These are phyloP conservation scores for Metschnikowia kunwiensis DNA, from an alignment of 805 yeast genomes.

Conservation along the genomic window DNA sequence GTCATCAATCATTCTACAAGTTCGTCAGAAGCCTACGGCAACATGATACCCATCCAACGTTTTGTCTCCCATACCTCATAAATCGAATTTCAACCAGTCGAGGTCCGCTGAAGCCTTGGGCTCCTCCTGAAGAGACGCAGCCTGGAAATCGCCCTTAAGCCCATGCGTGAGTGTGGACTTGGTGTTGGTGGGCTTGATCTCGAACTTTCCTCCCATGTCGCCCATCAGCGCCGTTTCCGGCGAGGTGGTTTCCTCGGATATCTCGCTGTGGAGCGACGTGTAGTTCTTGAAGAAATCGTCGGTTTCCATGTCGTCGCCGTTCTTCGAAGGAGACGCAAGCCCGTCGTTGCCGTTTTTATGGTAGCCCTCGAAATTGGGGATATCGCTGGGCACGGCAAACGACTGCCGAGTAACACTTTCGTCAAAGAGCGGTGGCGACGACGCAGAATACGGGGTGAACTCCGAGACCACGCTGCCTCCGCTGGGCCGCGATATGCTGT, in stretches of 20 bases:
- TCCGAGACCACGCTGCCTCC: slow-evolving; percentile 10
- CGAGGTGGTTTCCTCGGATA: slow-evolving; percentile 13
- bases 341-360: slow-evolving; percentile 4
- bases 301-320: slow-evolving; percentile 18
- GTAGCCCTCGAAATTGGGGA: slow-evolving; percentile 3
- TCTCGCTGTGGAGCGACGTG: slow-evolving; percentile 21
- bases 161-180: slow-evolving; percentile 19
- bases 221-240: slow-evolving; percentile 12
- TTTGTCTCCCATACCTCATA: too few species aligned
- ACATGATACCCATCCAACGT: too few species aligned
- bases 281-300: slow-evolving; percentile 24
- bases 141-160: slow-evolving; percentile 12
- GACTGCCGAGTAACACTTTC: slow-evolving; percentile 7
- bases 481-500: slow-evolving; percentile 10
- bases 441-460: slow-evolving; percentile 11
- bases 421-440: slow-evolving; percentile 16
- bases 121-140: background rate
- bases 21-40: too few species aligned
- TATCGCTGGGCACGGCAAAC: slow-evolving; percentile 15
- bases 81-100: slow-evolving; percentile 35
- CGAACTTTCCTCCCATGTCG: slow-evolving; percentile 15
- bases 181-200: slow-evolving; percentile 16
- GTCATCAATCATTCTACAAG: too few species aligned
- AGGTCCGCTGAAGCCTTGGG: slow-evolving; percentile 23
- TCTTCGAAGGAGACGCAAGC: slow-evolving; percentile 13